These are phyloP conservation scores for Penicillium pancosmium DNA, from an alignment of 495 filamentous ascomycete species.

Conservation along the genomic window DNA sequence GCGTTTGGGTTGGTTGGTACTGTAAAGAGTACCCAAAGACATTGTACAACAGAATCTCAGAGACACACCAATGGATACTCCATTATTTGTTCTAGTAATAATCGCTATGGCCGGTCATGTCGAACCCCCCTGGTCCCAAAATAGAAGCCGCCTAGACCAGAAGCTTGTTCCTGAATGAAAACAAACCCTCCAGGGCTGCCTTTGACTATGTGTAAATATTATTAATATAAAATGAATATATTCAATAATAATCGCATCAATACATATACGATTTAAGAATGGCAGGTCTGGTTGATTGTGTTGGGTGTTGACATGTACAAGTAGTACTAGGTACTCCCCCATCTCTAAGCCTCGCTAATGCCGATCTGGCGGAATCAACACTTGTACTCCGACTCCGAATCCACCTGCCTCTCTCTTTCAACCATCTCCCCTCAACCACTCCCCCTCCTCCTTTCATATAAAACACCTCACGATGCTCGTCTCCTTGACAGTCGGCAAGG, in stretches of 20 bases:
- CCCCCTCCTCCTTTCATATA: not conserved
- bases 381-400: not conserved
- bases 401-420: conserved; percentile 11
- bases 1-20: not conserved
- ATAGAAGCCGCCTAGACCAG: no score
- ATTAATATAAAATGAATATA: no score
- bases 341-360: conserved; percentile 31
- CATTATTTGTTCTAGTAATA: not conserved
- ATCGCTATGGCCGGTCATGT: no score
- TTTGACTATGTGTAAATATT: no score
- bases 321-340: conserved; percentile 9
- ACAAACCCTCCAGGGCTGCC: no score
- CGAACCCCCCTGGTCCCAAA: no score
- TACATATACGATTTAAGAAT: not conserved
- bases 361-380: conserved; percentile 38
- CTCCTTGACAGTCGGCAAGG: conserved; percentile 98
- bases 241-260: not conserved
- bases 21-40: no score
- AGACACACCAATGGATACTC: no score
- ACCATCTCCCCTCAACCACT: conserved; percentile 22
- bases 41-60: no score
- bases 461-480: conserved; percentile 71
- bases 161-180: no score
- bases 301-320: no score
- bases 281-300: no score